A percentile compares a stretch with the other conserved stretches of the same genome.
phyloP scores from a whole-genome alignment of 805 yeast species.

The Wickerhamomyces queroliae region DNA sequence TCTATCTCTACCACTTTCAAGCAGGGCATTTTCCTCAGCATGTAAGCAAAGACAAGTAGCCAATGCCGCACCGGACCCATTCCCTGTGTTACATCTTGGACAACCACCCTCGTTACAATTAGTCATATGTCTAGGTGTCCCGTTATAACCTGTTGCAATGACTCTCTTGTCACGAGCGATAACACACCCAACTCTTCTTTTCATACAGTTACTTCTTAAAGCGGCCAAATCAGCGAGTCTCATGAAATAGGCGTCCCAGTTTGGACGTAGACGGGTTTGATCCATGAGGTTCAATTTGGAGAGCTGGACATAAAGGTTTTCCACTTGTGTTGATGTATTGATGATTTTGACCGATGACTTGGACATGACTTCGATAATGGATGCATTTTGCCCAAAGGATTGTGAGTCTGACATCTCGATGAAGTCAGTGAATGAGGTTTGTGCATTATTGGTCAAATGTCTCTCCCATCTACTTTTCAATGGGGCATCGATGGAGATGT shows the following conservation, averaged over 20 bases:
- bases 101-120: slow-evolving; percentile 98
- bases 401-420: slow-evolving; percentile 30
- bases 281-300: slow-evolving; percentile 41
- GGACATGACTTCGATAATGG: slow-evolving; percentile 35
- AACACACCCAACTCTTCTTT: slow-evolving; percentile 94
- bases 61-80: slow-evolving; percentile 54
- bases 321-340: slow-evolving; percentile 37
- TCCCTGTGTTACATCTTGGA: slow-evolving; percentile 73
- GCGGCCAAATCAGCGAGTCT: slow-evolving; percentile 90
- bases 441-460: slow-evolving; percentile 21
- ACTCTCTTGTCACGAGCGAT: slow-evolving; percentile 81
- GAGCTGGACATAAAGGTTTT: slow-evolving; percentile 32
- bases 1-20: slow-evolving; percentile 91
- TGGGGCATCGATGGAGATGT: slow-evolving; percentile 75
- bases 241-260: slow-evolving; percentile 98
- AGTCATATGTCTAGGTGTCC: slow-evolving; percentile 83
- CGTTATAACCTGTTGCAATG: slow-evolving; percentile 95
- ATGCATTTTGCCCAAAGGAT: slow-evolving; percentile 18
- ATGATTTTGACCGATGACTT: slow-evolving; percentile 53
- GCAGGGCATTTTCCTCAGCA: slow-evolving; percentile 94
- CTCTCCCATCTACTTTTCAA: slow-evolving; percentile 35
- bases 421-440: slow-evolving; percentile 27
- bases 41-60: slow-evolving; percentile 90
- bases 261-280: slow-evolving; percentile 67
- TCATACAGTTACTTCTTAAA: slow-evolving; percentile 91